Evolutionary conservation across 2,329 filamentous ascomycete species (phyloP), one percentile per base, ranked within the genome.

Genomic region (Alternaria ventricosa): DNA sequence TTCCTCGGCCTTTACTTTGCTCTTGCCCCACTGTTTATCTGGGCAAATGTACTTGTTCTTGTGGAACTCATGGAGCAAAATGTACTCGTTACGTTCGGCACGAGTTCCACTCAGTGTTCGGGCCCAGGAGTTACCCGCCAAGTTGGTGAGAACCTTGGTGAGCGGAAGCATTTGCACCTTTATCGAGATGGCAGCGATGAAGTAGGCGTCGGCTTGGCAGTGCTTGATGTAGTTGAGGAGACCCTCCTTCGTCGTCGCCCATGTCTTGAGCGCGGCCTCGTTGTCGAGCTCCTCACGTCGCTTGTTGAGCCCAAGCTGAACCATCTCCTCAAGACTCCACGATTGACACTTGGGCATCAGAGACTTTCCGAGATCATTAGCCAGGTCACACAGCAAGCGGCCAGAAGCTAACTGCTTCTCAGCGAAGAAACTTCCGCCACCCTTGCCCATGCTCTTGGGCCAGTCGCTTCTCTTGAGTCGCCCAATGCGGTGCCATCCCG

Each of bases 251-350:
- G 92, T 91, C 6, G 87, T 88, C 3, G 92, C 93, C 94, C 93
- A 97, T 20, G 91, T 92, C 78, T 92, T 94, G 61, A 99, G 83
- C 4, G 93, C 94, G 56, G 85, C 89, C 71, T 98, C 96, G 71
- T 92, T 95, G 78, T 99, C 95, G 30, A 99, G 82, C 41, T 99
- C 96, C 59, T 90, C 88, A 45, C 96, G 91, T 45, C 85, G 85
- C 75, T 90, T 90, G 30, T 89, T 87, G 6, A 99, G 89, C 70
- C 97, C 97, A 15, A 98, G 86, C 67, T 90, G 92, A 79, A 94
- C 97, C 94, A 99, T 99, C 80, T 99, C 96, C 2, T 95, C 96
- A 79, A 99, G 85, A 79, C 92, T 97, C 96, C 96, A 99, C 4
- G 94, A 97, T 80, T 97, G 95, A 79, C 96, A 99, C 82, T 97